phyloP scores from a whole-genome alignment of 257 asterid species.

The Buddleja alternifolia region DNA sequence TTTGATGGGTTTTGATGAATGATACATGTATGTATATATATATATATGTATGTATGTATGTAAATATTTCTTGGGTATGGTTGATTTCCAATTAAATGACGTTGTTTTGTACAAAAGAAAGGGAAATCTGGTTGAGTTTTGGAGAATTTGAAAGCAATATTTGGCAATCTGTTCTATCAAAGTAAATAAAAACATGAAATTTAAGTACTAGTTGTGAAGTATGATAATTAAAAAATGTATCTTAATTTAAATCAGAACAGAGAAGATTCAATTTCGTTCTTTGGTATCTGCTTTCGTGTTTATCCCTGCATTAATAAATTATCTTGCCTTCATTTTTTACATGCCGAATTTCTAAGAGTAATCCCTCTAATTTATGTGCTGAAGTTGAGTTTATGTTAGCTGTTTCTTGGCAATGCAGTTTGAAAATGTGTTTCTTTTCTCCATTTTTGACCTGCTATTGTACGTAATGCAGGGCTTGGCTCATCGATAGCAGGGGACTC shows the following conservation, averaged over 20 bases:
- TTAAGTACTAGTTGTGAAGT: not conserved
- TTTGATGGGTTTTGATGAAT: not conserved
- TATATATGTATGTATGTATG: not conserved
- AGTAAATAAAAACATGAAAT: not conserved
- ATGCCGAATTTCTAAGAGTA: not conserved
- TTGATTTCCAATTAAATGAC: not conserved
- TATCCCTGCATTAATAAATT: not conserved
- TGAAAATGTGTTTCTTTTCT: not conserved
- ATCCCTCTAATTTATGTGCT: not conserved
- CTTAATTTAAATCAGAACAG: not conserved
- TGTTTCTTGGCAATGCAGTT: conserved; percentile 13
- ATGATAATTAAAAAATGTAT: not conserved
- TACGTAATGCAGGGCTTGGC: conserved; percentile 68
- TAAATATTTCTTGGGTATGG: too few relatives aligned
- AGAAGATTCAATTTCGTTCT: not conserved
- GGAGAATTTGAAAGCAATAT: not conserved
- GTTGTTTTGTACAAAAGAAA: not conserved
- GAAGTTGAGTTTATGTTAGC: conserved; percentile 14
- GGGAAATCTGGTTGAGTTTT: not conserved
- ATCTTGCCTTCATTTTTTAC: not conserved
- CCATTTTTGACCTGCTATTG: not conserved
- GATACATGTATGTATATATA: too few relatives aligned
- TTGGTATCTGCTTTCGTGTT: not conserved
- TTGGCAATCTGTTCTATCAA: not conserved
- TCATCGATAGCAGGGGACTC: conserved; percentile 64